Percentiles rank a stretch among this genome's conserved stretches.
Evolutionary conservation across 208 protist genomes (phyloP).

Genomic region (Leishmania martiniquensis): DNA sequence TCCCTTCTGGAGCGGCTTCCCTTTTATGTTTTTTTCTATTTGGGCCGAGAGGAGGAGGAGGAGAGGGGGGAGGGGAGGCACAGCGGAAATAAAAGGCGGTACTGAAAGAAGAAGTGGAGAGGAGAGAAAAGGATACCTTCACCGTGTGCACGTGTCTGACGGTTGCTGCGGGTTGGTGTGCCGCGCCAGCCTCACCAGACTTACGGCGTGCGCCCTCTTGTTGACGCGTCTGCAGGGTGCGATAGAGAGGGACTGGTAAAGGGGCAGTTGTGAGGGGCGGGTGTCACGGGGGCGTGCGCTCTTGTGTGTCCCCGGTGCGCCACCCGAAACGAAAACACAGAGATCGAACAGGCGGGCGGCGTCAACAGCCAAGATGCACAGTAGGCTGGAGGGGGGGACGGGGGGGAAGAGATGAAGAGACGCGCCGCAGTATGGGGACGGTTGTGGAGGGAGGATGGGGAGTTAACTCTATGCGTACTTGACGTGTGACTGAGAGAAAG

Average conservation of each 20-base stretch:
- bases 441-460: too few species aligned
- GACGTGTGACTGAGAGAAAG: too few species aligned
- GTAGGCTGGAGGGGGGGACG: background rate
- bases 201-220: background rate
- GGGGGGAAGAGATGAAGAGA: background rate
- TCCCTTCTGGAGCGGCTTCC: too few species aligned
- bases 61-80: too few species aligned
- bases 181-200: background rate
- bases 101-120: background rate
- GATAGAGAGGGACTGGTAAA: background rate
- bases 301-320: background rate
- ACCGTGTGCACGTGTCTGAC: background rate
- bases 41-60: too few species aligned
- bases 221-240: background rate
- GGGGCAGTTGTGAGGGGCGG: background rate
- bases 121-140: background rate
- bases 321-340: background rate
- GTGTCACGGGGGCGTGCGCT: background rate
- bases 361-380: background rate
- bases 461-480: constrained; percentile 1
- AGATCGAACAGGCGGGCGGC: background rate
- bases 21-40: too few species aligned
- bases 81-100: too few species aligned
- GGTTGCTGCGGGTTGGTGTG: background rate
- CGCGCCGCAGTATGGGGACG: too few species aligned